Conservation (phyloP, 2,329 filamentous ascomycete species). For the Alternaria sp. region DNA sequence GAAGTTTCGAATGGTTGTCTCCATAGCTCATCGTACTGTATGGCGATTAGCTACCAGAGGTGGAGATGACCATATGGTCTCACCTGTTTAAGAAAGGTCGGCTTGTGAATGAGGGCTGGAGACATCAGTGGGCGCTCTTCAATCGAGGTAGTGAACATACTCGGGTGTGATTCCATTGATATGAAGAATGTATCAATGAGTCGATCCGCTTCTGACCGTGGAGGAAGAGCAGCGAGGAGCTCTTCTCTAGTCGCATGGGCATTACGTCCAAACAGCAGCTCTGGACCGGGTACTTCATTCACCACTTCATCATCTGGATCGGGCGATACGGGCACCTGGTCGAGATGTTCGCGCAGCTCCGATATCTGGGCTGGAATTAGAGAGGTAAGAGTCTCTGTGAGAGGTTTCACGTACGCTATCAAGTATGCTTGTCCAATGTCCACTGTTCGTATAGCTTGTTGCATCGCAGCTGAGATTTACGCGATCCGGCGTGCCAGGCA, state of each 20-base stretch:
- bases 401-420: constrained; percentile 35
- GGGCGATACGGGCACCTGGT: constrained; percentile 35
- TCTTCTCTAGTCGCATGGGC: constrained; percentile 37
- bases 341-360: constrained; percentile 41
- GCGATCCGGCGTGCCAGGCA: constrained; percentile 35
- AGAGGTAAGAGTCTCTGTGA: neutral
- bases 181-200: constrained; percentile 33
- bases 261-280: constrained; percentile 39
- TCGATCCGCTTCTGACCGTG: constrained; percentile 31
- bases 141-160: constrained; percentile 15
- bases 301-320: constrained; percentile 17
- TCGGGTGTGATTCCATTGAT: constrained; percentile 35
- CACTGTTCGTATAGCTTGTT: constrained; percentile 40
- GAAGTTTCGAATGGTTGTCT: constrained; percentile 44
- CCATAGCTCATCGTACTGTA: constrained; percentile 55
- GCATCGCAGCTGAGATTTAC: constrained; percentile 37
- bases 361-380: constrained; percentile 29
- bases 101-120: constrained; percentile 36
- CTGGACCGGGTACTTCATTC: constrained; percentile 29
- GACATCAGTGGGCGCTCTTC: constrained; percentile 1
- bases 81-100: constrained; percentile 37
- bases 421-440: constrained; percentile 47
- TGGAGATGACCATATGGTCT: neutral
- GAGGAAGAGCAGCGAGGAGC: constrained; percentile 36
- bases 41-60: constrained; percentile 3